Conservation (phyloP, 2,329 filamentous ascomycete genomes). For the Penicillium oxalicum region DNA sequence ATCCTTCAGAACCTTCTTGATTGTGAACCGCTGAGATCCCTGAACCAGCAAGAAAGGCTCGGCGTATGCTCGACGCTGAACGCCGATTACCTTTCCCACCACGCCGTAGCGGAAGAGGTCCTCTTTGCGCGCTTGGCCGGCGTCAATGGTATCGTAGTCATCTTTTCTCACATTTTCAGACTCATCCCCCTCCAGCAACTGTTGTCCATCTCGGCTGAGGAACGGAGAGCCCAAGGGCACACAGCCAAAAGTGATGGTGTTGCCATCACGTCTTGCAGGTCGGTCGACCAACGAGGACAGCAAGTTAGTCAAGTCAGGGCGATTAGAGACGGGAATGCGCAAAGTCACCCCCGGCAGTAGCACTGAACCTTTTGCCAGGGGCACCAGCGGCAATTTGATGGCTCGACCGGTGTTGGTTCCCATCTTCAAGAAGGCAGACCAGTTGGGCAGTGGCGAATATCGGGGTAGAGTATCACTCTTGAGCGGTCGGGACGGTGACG, state of each 20-base stretch:
- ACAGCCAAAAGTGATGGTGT: constrained; percentile 73
- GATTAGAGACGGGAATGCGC: constrained; percentile 74
- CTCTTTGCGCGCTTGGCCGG: constrained; percentile 55
- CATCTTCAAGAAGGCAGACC: constrained; percentile 23
- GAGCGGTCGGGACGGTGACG: not conserved
- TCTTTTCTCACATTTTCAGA: constrained; percentile 42
- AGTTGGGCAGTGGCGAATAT: not conserved
- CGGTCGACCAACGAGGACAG: constrained; percentile 79
- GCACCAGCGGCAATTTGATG: constrained; percentile 65
- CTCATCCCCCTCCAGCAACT: constrained; percentile 62
- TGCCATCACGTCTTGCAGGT: constrained; percentile 56
- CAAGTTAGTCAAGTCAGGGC: constrained; percentile 81
- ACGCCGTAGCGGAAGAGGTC: constrained; percentile 82
- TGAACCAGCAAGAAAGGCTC: constrained; percentile 84
- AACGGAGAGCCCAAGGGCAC: constrained; percentile 75
- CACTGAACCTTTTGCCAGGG: constrained; percentile 71
- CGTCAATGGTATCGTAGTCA: constrained; percentile 49
- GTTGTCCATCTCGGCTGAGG: constrained; percentile 67
- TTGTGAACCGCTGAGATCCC: constrained; percentile 68
- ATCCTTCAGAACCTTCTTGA: constrained; percentile 70
- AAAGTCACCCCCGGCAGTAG: constrained; percentile 81
- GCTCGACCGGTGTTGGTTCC: constrained; percentile 34
- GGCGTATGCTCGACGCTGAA: constrained; percentile 66
- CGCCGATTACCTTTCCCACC: constrained; percentile 68
- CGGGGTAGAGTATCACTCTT: not conserved